Percentiles rank a stretch among this genome's conserved stretches.
phyloP scores from a whole-genome alignment of 2,329 filamentous ascomycete genomes.

The Claviceps paspali region DNA sequence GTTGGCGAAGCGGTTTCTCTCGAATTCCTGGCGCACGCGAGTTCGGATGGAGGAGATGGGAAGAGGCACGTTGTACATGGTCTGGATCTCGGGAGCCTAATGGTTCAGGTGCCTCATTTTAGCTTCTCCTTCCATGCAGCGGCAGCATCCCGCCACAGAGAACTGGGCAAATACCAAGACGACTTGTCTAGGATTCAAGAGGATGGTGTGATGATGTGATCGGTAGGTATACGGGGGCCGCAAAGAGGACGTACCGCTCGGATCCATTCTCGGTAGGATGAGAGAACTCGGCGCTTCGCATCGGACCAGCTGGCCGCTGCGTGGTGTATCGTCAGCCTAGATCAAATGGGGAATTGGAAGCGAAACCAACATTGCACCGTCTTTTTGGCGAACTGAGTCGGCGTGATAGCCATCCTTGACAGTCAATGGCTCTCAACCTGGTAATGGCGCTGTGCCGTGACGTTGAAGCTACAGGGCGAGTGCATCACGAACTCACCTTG shows the following conservation, averaged over 20 bases:
- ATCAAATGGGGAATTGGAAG: background rate
- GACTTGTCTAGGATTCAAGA: background rate
- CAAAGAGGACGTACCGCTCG: conserved; percentile 61
- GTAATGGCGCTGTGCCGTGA: conserved; percentile 15
- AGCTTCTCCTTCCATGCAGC: background rate
- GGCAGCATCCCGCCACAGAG: too few relatives aligned
- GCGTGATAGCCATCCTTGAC: conserved; percentile 69
- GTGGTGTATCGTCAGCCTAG: conserved; percentile 23
- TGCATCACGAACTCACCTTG: background rate
- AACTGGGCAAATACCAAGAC: background rate
- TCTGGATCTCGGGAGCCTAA: conserved; percentile 91
- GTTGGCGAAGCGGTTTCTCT: conserved; percentile 84
- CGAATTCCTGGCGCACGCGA: conserved; percentile 92
- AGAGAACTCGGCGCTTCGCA: conserved; percentile 73
- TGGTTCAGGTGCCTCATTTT: conserved; percentile 2
- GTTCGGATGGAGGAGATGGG: conserved; percentile 79
- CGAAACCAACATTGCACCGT: conserved; percentile 57
- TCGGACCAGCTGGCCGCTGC: conserved; percentile 79
- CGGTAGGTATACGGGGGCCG: background rate
- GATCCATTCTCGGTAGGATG: conserved; percentile 89
- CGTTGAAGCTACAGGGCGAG: conserved; percentile 10
- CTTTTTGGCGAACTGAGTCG: conserved; percentile 76
- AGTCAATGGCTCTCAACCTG: conserved; percentile 20
- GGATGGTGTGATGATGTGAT: background rate
- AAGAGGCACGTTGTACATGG: conserved; percentile 87